These are phyloP conservation scores for Penicillium hordei DNA, from an alignment of 2,329 filamentous ascomycete species.

Conservation along the genomic window DNA sequence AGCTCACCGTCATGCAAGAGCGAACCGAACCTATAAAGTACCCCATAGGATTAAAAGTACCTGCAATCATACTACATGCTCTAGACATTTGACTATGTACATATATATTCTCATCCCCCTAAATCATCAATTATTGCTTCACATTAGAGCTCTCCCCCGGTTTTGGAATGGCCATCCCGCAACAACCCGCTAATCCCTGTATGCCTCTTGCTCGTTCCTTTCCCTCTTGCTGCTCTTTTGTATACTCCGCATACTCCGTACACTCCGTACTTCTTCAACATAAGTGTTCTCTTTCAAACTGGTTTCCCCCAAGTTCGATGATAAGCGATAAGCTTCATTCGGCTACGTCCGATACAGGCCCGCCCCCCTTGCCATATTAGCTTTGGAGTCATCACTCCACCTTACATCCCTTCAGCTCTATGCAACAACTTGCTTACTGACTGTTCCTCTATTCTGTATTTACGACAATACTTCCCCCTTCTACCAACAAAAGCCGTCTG, in stretches of 20 bases:
- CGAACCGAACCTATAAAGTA: conserved; percentile 1
- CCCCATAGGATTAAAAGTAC: background rate
- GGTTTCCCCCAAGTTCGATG: conserved; percentile 14
- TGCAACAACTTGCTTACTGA: conserved; percentile 1
- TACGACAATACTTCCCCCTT: background rate
- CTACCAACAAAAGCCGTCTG: background rate
- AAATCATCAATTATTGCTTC: background rate
- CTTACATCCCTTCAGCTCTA: conserved; percentile 1
- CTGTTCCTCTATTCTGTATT: background rate
- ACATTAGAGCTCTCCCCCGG: conserved; percentile 12
- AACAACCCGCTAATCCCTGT: conserved; percentile 1
- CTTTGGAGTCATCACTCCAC: conserved; percentile 9
- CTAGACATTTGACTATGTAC: background rate
- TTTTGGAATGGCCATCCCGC: conserved; percentile 13
- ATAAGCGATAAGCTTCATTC: conserved; percentile 25
- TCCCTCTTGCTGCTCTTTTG: background rate
- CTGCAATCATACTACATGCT: background rate
- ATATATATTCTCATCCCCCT: background rate
- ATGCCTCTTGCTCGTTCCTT: background rate
- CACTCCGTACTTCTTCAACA: background rate
- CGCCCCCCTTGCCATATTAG: conserved; percentile 18
- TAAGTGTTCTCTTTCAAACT: background rate
- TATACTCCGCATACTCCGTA: background rate
- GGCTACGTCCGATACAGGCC: conserved; percentile 23
- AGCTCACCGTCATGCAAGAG: conserved; percentile 8